phyloP scores from a whole-genome alignment of 2,329 filamentous ascomycete genomes.

The Aspergillus sp. region DNA sequence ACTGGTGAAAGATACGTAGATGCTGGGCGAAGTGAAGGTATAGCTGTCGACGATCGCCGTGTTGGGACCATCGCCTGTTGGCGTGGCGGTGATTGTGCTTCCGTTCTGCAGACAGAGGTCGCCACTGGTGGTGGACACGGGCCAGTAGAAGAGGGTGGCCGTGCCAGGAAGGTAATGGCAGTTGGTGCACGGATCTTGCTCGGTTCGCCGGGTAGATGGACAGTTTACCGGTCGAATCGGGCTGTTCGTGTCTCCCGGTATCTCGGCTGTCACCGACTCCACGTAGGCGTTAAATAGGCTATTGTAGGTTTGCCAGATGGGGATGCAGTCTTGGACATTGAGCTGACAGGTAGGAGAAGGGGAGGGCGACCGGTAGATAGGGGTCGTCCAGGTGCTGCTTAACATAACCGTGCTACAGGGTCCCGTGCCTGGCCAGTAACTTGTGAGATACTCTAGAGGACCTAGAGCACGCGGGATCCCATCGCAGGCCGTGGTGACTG shows the following conservation, averaged over 20 bases:
- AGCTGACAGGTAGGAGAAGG: conserved; percentile 12
- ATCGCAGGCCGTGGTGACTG: conserved; percentile 21
- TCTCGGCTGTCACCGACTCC: conserved; percentile 2
- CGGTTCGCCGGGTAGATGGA: conserved; percentile 1
- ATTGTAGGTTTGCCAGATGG: conserved; percentile 20
- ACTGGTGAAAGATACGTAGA: conserved; percentile 22
- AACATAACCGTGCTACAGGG: conserved; percentile 10
- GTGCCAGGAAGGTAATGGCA: conserved; percentile 21
- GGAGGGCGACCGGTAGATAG: conserved; percentile 1
- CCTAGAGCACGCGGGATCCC: conserved; percentile 17
- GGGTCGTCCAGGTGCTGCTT: background rate
- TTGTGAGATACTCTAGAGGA: conserved; percentile 13
- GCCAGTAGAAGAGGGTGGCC: conserved; percentile 25
- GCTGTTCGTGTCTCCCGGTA: conserved; percentile 18
- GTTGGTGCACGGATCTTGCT: conserved; percentile 15
- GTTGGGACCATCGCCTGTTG: conserved; percentile 12
- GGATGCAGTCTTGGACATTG: conserved; percentile 16
- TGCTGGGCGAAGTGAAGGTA: conserved; percentile 18
- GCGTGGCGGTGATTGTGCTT: conserved; percentile 15
- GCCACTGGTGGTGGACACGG: conserved; percentile 16
- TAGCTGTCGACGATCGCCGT: conserved; percentile 18
- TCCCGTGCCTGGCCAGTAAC: conserved; percentile 18
- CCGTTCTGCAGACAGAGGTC: conserved; percentile 20
- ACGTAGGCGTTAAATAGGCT: conserved; percentile 9
- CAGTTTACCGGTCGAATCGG: conserved; percentile 15